A percentile compares a stretch with the other conserved stretches of the same genome.
These are phyloP conservation scores for Capronia americana DNA, from an alignment of 2,329 filamentous ascomycete genomes.

Conservation along the genomic window DNA sequence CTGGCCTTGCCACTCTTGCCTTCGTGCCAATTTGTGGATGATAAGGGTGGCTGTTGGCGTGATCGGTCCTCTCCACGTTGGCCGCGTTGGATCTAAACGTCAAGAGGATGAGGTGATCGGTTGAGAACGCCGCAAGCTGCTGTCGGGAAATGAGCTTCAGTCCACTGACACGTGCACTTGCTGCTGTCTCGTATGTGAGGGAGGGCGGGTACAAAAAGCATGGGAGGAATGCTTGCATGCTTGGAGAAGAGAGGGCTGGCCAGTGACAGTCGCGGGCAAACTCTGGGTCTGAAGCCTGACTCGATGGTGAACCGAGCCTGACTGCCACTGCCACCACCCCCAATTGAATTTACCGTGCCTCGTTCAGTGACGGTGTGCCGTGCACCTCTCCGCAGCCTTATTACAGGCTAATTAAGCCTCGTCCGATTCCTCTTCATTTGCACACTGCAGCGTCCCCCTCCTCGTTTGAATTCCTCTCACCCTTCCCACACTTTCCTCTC, in stretches of 20 bases:
- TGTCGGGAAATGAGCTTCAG: neutral
- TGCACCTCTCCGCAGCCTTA: slow-evolving; percentile 32
- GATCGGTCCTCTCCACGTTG: neutral
- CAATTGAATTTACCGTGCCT: slow-evolving; percentile 15
- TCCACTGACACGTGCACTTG: slow-evolving; percentile 8
- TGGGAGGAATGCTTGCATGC: slow-evolving; percentile 9
- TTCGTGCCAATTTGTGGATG: slow-evolving; percentile 19
- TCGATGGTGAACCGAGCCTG: slow-evolving; percentile 21
- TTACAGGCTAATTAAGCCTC: slow-evolving; percentile 37
- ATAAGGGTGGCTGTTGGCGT: slow-evolving; percentile 24
- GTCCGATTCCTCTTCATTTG: slow-evolving; percentile 27
- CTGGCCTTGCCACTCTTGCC: slow-evolving; percentile 28
- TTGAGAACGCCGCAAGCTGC: neutral
- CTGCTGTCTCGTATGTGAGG: neutral
- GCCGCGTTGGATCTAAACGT: neutral
- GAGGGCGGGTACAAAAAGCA: slow-evolving; percentile 5
- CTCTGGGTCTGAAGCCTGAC: slow-evolving; percentile 16
- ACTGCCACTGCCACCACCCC: slow-evolving; percentile 17
- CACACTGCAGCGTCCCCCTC: slow-evolving; percentile 23
- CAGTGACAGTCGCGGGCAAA: slow-evolving; percentile 12
- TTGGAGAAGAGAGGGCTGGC: slow-evolving; percentile 8
- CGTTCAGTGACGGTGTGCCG: slow-evolving; percentile 16
- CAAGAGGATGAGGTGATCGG: neutral
- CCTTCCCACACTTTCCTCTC: slow-evolving; percentile 20
- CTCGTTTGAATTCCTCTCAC: slow-evolving; percentile 24